These are phyloP conservation scores for Backusella tarrabulga DNA, from an alignment of 192 early-diverging fungal genomes.

Conservation along the genomic window DNA sequence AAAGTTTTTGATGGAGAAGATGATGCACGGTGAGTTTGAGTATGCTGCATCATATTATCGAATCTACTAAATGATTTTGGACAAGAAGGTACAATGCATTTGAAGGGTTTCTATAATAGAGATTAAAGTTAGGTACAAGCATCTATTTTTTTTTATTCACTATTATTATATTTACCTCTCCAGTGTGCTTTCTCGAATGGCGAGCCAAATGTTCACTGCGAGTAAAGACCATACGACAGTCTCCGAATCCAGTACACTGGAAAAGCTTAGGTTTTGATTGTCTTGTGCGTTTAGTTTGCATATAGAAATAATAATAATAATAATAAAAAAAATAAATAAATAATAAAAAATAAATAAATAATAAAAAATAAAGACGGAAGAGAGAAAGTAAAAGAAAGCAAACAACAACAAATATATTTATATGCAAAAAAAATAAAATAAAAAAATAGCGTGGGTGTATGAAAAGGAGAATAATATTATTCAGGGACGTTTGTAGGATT, in stretches of 20 bases:
- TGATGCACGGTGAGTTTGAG: conserved; percentile 60
- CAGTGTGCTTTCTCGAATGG: conserved; percentile 46
- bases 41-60: conserved; percentile 84
- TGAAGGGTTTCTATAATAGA: conserved; percentile 63
- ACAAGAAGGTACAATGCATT: conserved; percentile 66
- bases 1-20: neutral
- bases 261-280: conserved; percentile 31
- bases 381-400: neutral
- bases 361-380: neutral
- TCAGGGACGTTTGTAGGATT: neutral
- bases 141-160: neutral
- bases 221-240: conserved; percentile 56
- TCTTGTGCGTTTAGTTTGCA: neutral
- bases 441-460: neutral
- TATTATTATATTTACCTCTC: conserved; percentile 30
- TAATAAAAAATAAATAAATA: neutral
- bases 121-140: neutral
- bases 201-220: conserved; percentile 55
- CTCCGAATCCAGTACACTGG: conserved; percentile 54
- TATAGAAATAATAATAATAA: neutral
- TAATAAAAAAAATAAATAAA: neutral
- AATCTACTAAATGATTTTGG: conserved; percentile 69
- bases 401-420: neutral
- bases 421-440: neutral
- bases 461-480: neutral